phyloP scores from a whole-genome alignment of 306 rosid species.

The Betula pendula region DNA sequence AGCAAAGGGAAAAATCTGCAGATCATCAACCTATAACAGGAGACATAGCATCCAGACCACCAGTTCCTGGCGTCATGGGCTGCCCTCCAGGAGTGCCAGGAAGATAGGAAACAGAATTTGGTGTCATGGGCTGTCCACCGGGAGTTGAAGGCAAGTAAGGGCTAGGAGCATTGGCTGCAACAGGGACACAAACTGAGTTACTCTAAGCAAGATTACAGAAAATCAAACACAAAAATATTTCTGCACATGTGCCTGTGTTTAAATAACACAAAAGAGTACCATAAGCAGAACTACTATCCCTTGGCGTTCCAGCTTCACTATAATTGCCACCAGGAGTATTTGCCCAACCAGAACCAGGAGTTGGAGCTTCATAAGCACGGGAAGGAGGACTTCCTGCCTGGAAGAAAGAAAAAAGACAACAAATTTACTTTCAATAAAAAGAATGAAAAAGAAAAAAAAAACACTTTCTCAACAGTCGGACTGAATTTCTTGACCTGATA shows the following conservation, averaged over 20 bases:
- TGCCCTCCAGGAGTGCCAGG: slow-evolving; percentile 99
- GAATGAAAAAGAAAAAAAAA: neutral
- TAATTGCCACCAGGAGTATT: slow-evolving; percentile 88
- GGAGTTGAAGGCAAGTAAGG: slow-evolving; percentile 99
- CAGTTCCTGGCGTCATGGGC: slow-evolving; percentile 99
- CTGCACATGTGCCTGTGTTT: neutral
- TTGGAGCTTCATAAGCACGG: slow-evolving; percentile 94
- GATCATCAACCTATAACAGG: slow-evolving; percentile 73
- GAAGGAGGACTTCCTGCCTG: slow-evolving; percentile 98
- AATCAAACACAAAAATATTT: neutral
- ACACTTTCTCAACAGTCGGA: neutral
- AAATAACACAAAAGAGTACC: slow-evolving; percentile 39
- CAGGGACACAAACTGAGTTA: neutral
- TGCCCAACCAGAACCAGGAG: slow-evolving; percentile 99
- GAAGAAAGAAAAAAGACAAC: slow-evolving; percentile 16
- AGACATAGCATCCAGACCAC: slow-evolving; percentile 94
- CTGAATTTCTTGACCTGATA: slow-evolving; percentile 67
- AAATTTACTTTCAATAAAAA: neutral
- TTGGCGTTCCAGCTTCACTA: slow-evolving; percentile 97
- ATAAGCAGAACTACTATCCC: slow-evolving; percentile 64
- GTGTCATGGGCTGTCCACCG: slow-evolving; percentile 99
- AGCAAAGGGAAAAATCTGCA: slow-evolving; percentile 1
- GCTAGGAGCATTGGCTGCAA: slow-evolving; percentile 97
- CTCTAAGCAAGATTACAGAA: neutral
- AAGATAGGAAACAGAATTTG: slow-evolving; percentile 91